A percentile compares a stretch with the other conserved stretches of the same genome.
Evolutionary conservation across 2,329 filamentous ascomycete genomes (phyloP).

Genomic region (Canariomyces notabilis): DNA sequence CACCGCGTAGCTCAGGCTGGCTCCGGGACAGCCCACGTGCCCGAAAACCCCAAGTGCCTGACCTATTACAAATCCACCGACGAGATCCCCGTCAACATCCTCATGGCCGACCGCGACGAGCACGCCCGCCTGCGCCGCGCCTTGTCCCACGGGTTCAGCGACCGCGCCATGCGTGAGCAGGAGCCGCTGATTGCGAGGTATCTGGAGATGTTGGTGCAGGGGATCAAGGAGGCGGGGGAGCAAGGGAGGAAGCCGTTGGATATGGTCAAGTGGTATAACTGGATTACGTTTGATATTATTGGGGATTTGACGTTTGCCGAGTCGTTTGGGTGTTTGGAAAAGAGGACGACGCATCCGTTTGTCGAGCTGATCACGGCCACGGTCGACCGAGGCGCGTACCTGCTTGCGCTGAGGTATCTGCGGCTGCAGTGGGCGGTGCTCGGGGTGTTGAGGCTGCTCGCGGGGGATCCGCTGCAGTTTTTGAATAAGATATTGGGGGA

Average conservation of each 20-base stretch:
- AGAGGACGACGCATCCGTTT: constrained; percentile 16
- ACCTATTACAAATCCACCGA: constrained; percentile 11
- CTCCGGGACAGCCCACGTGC: constrained; percentile 9
- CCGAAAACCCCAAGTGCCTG: constrained; percentile 16
- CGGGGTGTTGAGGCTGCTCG: not conserved
- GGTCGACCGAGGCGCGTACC: not conserved
- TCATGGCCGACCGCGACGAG: constrained; percentile 8
- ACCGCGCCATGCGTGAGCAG: constrained; percentile 14
- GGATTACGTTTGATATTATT: constrained; percentile 24
- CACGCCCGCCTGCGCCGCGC: constrained; percentile 14
- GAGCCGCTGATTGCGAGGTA: constrained; percentile 17
- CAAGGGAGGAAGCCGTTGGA: constrained; percentile 14
- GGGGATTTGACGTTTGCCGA: constrained; percentile 25
- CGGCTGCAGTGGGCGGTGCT: not conserved
- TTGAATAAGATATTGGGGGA: not conserved
- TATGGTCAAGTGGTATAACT: constrained; percentile 20
- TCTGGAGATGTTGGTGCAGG: constrained; percentile 11
- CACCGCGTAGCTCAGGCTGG: constrained; percentile 19
- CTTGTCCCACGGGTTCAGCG: constrained; percentile 19
- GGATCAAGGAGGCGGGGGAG: constrained; percentile 9
- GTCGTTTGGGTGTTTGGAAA: constrained; percentile 22
- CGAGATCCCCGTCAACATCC: constrained; percentile 11
- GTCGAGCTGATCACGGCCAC: constrained; percentile 11
- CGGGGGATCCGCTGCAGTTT: not conserved
- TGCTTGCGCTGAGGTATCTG: not conserved